phyloP scores from a whole-genome alignment of 371 early-diverging fungal species.

The Rhizomucor miehei region DNA sequence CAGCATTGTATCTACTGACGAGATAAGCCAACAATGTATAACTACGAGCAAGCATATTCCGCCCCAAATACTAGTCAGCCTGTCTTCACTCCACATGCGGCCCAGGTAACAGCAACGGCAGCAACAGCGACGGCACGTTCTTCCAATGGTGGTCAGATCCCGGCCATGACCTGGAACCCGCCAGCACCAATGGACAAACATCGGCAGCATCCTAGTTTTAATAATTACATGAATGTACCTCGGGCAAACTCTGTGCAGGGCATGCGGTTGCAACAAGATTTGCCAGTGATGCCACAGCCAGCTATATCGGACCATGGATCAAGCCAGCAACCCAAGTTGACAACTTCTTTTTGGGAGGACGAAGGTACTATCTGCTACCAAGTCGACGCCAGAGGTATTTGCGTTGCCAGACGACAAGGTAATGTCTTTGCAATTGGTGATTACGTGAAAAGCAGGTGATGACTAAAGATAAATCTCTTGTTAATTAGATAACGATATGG shows the following conservation, averaged over 20 bases:
- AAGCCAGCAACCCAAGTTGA: constrained; percentile 48
- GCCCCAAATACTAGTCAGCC: no score
- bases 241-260: not conserved
- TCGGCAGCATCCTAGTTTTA: not conserved
- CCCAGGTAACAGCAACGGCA: constrained; percentile 1
- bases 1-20: not conserved
- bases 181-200: not conserved
- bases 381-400: constrained; percentile 67
- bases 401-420: constrained; percentile 70
- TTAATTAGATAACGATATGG: constrained; percentile 72
- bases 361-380: constrained; percentile 73
- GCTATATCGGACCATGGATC: constrained; percentile 5
- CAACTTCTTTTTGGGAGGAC: constrained; percentile 76
- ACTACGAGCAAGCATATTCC: not conserved
- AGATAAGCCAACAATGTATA: not conserved
- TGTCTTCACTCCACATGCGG: constrained; percentile 1
- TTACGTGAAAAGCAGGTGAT: no score
- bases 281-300: constrained; percentile 1
- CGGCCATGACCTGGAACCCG: constrained; percentile 20
- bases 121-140: not conserved
- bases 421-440: constrained; percentile 13
- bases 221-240: not conserved
- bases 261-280: not conserved
- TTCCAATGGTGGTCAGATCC: constrained; percentile 8
- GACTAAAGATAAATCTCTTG: not conserved